Percentiles rank a stretch among this genome's conserved stretches.
Conservation (phyloP, 306 rosid species). For the Vigna mungo region DNA sequence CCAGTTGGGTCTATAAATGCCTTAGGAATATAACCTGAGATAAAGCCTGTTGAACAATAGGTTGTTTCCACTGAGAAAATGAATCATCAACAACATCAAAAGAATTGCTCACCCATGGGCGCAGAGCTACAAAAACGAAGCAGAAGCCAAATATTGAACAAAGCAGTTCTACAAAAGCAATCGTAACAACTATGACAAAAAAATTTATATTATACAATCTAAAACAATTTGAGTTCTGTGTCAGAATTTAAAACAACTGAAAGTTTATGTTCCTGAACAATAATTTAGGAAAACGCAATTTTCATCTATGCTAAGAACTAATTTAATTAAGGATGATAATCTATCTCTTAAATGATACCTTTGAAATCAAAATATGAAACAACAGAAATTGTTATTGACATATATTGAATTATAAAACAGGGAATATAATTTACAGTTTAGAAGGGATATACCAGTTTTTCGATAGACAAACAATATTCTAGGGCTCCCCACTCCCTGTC, state of each 20-base stretch:
- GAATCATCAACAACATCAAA: constrained; percentile 72
- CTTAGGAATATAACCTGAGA: constrained; percentile 69
- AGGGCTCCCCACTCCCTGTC: not conserved
- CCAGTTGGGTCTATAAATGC: constrained; percentile 21
- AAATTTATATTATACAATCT: too few relatives aligned
- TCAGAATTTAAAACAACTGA: constrained; percentile 11
- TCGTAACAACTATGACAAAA: constrained; percentile 17
- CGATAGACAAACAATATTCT: not conserved
- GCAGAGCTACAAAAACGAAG: constrained; percentile 69
- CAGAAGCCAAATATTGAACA: constrained; percentile 33
- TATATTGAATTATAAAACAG: not conserved
- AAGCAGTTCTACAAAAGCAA: constrained; percentile 17
- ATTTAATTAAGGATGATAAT: not conserved
- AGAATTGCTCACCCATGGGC: constrained; percentile 77
- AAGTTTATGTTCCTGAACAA: not conserved
- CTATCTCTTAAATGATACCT: not conserved
- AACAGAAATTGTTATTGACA: not conserved
- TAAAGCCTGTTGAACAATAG: constrained; percentile 82
- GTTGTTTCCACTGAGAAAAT: constrained; percentile 88
- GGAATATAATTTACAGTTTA: not conserved
- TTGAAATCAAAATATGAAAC: not conserved
- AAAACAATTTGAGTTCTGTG: not conserved
- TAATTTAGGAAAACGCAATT: not conserved
- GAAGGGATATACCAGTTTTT: not conserved
- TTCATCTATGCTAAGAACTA: not conserved